These are phyloP conservation scores for Basidiobolus meristosporus DNA, from an alignment of 371 early-diverging fungal species.

Conservation along the genomic window DNA sequence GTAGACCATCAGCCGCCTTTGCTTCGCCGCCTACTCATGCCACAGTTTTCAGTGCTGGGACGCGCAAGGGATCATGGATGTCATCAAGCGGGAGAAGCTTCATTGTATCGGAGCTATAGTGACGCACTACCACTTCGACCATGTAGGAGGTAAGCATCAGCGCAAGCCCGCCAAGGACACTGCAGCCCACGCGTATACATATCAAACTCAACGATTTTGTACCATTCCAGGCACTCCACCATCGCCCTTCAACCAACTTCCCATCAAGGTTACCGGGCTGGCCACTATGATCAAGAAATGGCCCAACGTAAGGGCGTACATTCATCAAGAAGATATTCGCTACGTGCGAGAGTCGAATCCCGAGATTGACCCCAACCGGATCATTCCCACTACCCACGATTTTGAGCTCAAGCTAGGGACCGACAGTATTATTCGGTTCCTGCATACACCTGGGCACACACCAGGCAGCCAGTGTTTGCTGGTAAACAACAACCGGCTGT, in stretches of 20 bases:
- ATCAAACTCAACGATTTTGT: no score
- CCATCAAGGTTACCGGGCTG: slow-evolving; percentile 60
- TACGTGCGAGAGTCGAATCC: slow-evolving; percentile 46
- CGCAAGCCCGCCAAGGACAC: not conserved
- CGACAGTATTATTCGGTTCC: slow-evolving; percentile 26
- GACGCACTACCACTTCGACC: slow-evolving; percentile 76
- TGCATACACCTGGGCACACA: slow-evolving; percentile 84
- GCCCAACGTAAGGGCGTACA: slow-evolving; percentile 49
- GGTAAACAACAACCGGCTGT: slow-evolving; percentile 49
- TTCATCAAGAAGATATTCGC: slow-evolving; percentile 55
- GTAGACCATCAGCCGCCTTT: no score
- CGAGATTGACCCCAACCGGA: slow-evolving; percentile 27
- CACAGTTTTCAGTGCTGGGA: slow-evolving; percentile 67
- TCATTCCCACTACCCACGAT: slow-evolving; percentile 39
- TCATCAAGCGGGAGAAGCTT: slow-evolving; percentile 28
- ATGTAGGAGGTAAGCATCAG: slow-evolving; percentile 23
- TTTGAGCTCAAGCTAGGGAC: slow-evolving; percentile 25
- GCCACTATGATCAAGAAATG: slow-evolving; percentile 39
- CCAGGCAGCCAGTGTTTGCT: slow-evolving; percentile 67
- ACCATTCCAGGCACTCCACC: slow-evolving; percentile 25
- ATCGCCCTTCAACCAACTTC: slow-evolving; percentile 56
- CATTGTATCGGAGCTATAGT: slow-evolving; percentile 48
- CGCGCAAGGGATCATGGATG: slow-evolving; percentile 49
- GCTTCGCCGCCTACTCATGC: no score
- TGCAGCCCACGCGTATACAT: no score